These are phyloP conservation scores for Myriangium duriaei DNA, from an alignment of 2,329 filamentous ascomycete genomes.

Conservation along the genomic window DNA sequence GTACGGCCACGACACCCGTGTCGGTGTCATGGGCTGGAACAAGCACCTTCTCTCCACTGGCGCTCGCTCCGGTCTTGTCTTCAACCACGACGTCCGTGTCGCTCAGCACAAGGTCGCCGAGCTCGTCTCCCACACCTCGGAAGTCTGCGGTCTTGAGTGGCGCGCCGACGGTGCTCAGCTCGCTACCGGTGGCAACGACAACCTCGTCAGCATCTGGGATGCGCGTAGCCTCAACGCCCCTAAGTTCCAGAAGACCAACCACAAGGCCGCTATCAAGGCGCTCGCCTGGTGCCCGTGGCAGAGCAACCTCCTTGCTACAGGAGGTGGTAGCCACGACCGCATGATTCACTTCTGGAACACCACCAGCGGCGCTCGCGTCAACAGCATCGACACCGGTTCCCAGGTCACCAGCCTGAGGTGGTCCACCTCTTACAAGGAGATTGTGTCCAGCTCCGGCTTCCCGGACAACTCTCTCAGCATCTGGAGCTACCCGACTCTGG, in stretches of 20 bases:
- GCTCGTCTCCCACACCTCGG: constrained; percentile 90
- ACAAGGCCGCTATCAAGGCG: constrained; percentile 96
- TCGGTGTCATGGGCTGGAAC: constrained; percentile 98
- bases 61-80: constrained; percentile 85
- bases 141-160: constrained; percentile 98
- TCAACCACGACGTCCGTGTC: constrained; percentile 96
- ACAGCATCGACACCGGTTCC: constrained; percentile 97
- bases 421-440: constrained; percentile 95
- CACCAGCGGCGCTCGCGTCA: constrained; percentile 90
- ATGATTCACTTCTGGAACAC: constrained; percentile 99
- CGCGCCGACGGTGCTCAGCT: constrained; percentile 91
- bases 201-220: constrained; percentile 98
- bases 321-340: constrained; percentile 89
- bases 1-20: constrained; percentile 92
- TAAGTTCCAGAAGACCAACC: constrained; percentile 99
- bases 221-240: constrained; percentile 83
- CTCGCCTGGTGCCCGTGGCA: constrained; percentile 99
- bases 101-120: constrained; percentile 97
- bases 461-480: constrained; percentile 99
- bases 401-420: constrained; percentile 94
- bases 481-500: constrained; percentile 95
- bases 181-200: constrained; percentile 95
- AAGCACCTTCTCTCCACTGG: constrained; percentile 95
- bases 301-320: constrained; percentile 89
- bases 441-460: constrained; percentile 93